Evolutionary conservation across 2,329 filamentous ascomycete species (phyloP).

Genomic region (Botrytis elliptica): DNA sequence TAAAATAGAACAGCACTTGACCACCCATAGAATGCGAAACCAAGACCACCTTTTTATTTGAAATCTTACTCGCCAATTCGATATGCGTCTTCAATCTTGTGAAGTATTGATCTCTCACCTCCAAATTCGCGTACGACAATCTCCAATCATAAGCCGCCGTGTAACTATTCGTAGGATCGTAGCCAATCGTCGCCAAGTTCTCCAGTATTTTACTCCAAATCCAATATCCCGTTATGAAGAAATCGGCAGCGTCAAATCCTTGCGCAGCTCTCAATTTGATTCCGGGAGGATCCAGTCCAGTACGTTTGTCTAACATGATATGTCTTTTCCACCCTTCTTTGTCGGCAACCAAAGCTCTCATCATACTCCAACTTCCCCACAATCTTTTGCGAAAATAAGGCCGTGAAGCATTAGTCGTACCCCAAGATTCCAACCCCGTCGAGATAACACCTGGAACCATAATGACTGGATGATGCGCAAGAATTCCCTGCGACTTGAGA

Average conservation of each 20-base stretch:
- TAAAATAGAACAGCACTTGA: slow-evolving; percentile 84
- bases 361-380: slow-evolving; percentile 99
- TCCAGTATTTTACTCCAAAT: slow-evolving; percentile 94
- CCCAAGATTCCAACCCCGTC: slow-evolving; percentile 95
- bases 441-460: slow-evolving; percentile 99
- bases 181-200: slow-evolving; percentile 92
- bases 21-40: slow-evolving; percentile 97
- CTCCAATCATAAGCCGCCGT: slow-evolving; percentile 86
- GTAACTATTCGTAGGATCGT: slow-evolving; percentile 78
- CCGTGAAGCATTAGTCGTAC: slow-evolving; percentile 78
- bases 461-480: slow-evolving; percentile 82
- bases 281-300: slow-evolving; percentile 82
- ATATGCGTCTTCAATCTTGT: slow-evolving; percentile 86
- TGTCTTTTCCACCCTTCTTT: slow-evolving; percentile 94
- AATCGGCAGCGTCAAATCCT: slow-evolving; percentile 96
- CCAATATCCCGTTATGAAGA: slow-evolving; percentile 91
- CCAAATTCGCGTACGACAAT: slow-evolving; percentile 83
- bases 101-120: slow-evolving; percentile 90
- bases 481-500: slow-evolving; percentile 74
- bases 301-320: slow-evolving; percentile 92
- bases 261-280: slow-evolving; percentile 92
- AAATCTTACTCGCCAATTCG: slow-evolving; percentile 73
- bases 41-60: slow-evolving; percentile 76
- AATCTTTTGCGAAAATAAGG: slow-evolving; percentile 92
- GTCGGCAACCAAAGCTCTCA: slow-evolving; percentile 88